Evolutionary conservation across 495 filamentous ascomycete species (phyloP).

Genomic region (Aspergillus saccharolyticus): DNA sequence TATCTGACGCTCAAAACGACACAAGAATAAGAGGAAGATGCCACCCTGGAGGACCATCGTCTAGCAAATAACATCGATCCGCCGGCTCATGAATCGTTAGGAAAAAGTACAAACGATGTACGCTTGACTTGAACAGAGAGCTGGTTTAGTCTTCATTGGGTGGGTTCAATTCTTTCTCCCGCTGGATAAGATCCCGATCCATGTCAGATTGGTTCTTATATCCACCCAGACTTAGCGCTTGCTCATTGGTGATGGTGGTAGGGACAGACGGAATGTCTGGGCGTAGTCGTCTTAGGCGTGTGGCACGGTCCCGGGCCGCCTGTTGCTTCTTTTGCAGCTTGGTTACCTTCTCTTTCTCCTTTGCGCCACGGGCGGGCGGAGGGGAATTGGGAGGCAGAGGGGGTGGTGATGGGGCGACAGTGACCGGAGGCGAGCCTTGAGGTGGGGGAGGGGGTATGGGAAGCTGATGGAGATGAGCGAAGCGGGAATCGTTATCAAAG

Average conservation of each 20-base stretch:
- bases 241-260: constrained; percentile 20
- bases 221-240: constrained; percentile 25
- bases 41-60: constrained; percentile 8
- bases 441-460: constrained; percentile 31
- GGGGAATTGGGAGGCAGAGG: constrained; percentile 17
- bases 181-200: constrained; percentile 23
- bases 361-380: constrained; percentile 10
- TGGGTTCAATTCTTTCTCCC: constrained; percentile 21
- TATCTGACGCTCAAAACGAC: constrained; percentile 1
- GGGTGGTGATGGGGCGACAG: constrained; percentile 22
- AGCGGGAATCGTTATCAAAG: constrained; percentile 37
- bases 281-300: constrained; percentile 25
- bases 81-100: not conserved
- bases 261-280: constrained; percentile 26
- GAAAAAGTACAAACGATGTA: not conserved
- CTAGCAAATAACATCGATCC: not conserved
- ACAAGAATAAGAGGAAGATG: constrained; percentile 5
- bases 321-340: constrained; percentile 23
- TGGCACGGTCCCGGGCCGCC: constrained; percentile 25
- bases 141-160: constrained; percentile 2
- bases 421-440: constrained; percentile 18
- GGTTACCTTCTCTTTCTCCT: constrained; percentile 21
- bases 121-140: not conserved
- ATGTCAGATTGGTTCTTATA: constrained; percentile 30
- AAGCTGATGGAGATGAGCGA: constrained; percentile 29